These are phyloP conservation scores for Holtermanniella nyarrowii DNA, from an alignment of 768 basidiomycete species.

Conservation along the genomic window DNA sequence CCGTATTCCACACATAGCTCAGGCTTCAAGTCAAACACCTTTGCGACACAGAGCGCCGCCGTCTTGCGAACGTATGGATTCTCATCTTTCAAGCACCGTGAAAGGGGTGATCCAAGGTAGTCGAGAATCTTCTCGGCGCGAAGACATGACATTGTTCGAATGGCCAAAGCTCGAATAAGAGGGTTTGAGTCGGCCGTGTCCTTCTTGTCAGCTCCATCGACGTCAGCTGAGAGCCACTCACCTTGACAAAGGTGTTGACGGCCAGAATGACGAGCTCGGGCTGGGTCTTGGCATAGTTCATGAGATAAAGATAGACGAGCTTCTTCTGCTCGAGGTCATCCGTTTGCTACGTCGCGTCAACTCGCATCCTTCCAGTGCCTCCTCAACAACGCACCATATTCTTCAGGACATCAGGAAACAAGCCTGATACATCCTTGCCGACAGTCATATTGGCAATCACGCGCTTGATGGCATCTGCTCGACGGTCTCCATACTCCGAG, in stretches of 20 bases:
- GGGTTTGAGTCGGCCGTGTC: constrained; percentile 96
- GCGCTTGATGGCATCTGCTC: constrained; percentile 97
- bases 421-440: constrained; percentile 78
- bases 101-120: constrained; percentile 90
- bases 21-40: constrained; percentile 93
- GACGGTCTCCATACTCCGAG: constrained; percentile 85
- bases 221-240: constrained; percentile 12
- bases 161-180: constrained; percentile 87
- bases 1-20: constrained; percentile 90
- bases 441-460: constrained; percentile 99
- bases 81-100: constrained; percentile 83
- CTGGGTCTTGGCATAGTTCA: constrained; percentile 99
- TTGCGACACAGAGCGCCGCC: constrained; percentile 91
- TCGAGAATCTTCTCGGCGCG: constrained; percentile 98
- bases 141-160: constrained; percentile 94
- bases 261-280: constrained; percentile 98
- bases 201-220: constrained; percentile 39
- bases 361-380: neutral
- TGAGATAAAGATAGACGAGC: constrained; percentile 96
- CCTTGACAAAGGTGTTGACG: constrained; percentile 90
- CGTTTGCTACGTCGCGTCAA: constrained; percentile 55
- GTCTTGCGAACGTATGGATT: constrained; percentile 99
- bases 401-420: constrained; percentile 96
- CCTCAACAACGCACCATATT: constrained; percentile 49
- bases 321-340: constrained; percentile 99